Evolutionary conservation across 1,139 yeast genomes (phyloP).

Genomic region (Saccharomycopsis hybrid): DNA sequence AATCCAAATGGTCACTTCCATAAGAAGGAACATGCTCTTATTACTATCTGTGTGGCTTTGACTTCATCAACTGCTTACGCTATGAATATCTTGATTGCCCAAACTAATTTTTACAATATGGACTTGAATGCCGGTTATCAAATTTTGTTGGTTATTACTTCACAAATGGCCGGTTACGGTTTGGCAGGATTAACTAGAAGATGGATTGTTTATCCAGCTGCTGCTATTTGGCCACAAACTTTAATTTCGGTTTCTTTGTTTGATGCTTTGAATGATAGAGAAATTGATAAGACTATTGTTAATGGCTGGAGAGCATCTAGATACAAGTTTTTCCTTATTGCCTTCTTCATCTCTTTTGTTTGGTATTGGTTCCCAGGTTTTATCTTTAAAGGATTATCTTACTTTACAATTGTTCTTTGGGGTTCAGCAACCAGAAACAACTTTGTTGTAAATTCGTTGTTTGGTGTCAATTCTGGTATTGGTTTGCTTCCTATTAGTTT

Average conservation of each 20-base stretch:
- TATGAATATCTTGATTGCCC: constrained; percentile 50
- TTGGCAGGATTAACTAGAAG: constrained; percentile 54
- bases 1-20: constrained; percentile 56
- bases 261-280: constrained; percentile 52
- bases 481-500: constrained; percentile 57
- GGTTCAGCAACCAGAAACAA: constrained; percentile 38
- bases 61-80: constrained; percentile 61
- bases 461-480: constrained; percentile 57
- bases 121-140: constrained; percentile 46
- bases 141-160: constrained; percentile 44
- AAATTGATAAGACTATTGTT: constrained; percentile 45
- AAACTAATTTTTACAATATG: constrained; percentile 40
- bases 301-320: constrained; percentile 51
- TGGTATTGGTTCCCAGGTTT: constrained; percentile 60
- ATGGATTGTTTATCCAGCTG: constrained; percentile 53
- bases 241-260: constrained; percentile 41
- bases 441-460: constrained; percentile 52
- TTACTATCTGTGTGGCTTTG: constrained; percentile 54
- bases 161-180: constrained; percentile 66
- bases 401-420: constrained; percentile 53
- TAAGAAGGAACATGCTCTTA: constrained; percentile 57
- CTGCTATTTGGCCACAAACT: constrained; percentile 61
- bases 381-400: constrained; percentile 43
- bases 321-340: constrained; percentile 39
- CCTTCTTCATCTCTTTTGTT: constrained; percentile 35